phyloP scores from a whole-genome alignment of 1,284 basidiomycete genomes.

The Marasmius tenuissimus region DNA sequence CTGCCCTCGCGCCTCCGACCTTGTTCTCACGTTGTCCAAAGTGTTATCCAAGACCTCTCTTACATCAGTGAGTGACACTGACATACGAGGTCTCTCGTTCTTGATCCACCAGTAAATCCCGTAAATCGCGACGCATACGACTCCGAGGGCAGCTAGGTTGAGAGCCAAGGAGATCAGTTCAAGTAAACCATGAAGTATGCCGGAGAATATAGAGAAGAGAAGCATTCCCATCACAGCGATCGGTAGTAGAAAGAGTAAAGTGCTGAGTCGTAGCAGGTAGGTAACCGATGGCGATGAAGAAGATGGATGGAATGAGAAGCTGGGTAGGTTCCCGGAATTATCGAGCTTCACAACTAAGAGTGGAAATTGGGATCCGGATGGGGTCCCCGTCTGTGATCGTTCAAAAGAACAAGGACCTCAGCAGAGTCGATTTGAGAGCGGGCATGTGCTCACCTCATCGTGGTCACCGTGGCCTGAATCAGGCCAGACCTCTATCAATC shows the following conservation, averaged over 20 bases:
- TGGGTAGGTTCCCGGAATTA: background rate
- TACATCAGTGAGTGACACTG: background rate
- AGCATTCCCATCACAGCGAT: background rate
- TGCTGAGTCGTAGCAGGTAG: background rate
- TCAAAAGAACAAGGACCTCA: background rate
- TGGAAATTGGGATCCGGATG: no score
- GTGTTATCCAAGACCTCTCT: background rate
- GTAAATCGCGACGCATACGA: background rate
- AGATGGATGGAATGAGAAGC: background rate
- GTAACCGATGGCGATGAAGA: background rate
- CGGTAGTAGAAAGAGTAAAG: background rate
- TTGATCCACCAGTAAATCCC: slow-evolving; percentile 2
- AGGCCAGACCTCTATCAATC: background rate
- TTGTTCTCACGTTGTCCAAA: background rate
- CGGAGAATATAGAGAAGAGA: background rate
- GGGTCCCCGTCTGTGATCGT: background rate
- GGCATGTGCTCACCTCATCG: no score
- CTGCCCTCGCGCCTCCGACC: background rate
- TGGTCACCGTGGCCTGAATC: background rate
- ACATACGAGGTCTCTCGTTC: background rate
- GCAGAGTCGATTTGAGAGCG: background rate
- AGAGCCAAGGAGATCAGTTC: background rate
- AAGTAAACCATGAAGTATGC: background rate
- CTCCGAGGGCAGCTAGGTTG: background rate
- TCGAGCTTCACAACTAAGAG: background rate